phyloP scores from a whole-genome alignment of 257 asterid species.

The Solanum rostratum region DNA sequence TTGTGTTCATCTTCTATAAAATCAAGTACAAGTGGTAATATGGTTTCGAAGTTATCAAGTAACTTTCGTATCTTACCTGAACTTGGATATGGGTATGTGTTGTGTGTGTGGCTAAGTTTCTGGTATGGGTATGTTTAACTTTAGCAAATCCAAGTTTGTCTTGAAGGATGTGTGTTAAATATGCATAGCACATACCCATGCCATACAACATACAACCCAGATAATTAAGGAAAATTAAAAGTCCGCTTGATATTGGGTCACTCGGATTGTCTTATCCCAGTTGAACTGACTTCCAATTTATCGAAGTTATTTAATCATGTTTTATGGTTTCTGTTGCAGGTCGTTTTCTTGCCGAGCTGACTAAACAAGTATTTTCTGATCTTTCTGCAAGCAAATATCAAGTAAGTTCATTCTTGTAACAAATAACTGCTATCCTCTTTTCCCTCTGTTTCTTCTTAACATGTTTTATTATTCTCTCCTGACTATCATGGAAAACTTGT shows the following conservation, averaged over 20 bases:
- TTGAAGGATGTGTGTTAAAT: not conserved
- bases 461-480: not conserved
- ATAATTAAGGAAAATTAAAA: not conserved
- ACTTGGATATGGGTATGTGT: not conserved
- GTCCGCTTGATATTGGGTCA: not conserved
- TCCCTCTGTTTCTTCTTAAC: not conserved
- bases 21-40: not conserved
- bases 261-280: not conserved
- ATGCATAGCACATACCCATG: not conserved
- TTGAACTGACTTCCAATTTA: not conserved
- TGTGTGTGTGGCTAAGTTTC: not conserved
- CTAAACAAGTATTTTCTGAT: constrained; percentile 88
- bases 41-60: not conserved
- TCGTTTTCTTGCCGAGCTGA: constrained; percentile 89
- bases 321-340: constrained; percentile 43
- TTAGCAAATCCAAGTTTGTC: not conserved
- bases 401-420: constrained; percentile 28
- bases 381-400: constrained; percentile 89
- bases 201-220: not conserved
- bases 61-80: not conserved
- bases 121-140: not conserved
- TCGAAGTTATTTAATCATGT: not conserved
- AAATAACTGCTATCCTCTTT: not conserved
- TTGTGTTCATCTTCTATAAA: not conserved
- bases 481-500: not conserved